These are phyloP conservation scores for Penicillium griseofulvum DNA, from an alignment of 2,329 filamentous ascomycete species.

Conservation along the genomic window DNA sequence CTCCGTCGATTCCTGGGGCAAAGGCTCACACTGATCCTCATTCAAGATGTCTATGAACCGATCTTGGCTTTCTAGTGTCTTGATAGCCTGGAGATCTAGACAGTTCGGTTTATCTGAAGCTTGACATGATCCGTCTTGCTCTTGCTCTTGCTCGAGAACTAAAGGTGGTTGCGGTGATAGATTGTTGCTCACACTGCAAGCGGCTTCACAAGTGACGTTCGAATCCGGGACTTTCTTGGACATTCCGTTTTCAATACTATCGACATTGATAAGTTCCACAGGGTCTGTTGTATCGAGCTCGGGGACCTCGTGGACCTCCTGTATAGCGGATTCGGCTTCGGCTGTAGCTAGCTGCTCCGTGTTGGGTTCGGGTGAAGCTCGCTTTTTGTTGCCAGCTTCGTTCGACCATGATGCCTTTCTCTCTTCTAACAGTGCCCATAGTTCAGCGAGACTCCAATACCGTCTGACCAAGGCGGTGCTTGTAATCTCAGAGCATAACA, in stretches of 20 bases:
- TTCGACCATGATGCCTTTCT: slow-evolving; percentile 15
- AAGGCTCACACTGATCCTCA: background rate
- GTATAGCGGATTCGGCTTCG: background rate
- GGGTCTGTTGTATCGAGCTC: background rate
- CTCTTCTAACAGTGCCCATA: slow-evolving; percentile 20
- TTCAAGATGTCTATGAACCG: background rate
- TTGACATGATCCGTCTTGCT: background rate
- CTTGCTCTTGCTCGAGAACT: background rate
- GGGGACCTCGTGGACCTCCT: background rate
- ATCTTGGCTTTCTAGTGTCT: background rate
- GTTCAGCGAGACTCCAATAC: slow-evolving; percentile 26
- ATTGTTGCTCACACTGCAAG: background rate
- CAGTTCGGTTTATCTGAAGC: background rate
- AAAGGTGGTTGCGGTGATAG: background rate
- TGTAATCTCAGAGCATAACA: background rate
- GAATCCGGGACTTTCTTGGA: background rate
- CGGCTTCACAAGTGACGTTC: background rate
- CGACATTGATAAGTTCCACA: background rate
- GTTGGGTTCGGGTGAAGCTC: background rate
- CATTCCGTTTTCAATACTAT: background rate
- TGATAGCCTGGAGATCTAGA: background rate
- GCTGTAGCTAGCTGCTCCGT: background rate
- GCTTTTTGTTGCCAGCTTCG: background rate
- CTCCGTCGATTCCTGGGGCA: background rate
- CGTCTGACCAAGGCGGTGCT: background rate